Conservation (phyloP, 257 asterid genomes). For the Solanum appendiculatum region DNA sequence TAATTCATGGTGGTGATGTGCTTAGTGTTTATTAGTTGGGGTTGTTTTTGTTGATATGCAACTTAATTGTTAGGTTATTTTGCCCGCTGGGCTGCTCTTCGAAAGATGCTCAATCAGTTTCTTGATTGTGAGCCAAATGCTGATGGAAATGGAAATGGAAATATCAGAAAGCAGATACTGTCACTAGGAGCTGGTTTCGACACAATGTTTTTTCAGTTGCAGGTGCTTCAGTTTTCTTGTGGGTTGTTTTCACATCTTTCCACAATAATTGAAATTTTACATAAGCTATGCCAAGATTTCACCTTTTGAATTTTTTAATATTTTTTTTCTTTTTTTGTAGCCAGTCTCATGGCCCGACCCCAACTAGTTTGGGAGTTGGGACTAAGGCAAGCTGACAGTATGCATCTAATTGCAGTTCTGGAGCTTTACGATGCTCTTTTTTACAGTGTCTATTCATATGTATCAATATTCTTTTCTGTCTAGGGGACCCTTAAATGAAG, state of each 20-base stretch:
- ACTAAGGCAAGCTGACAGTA: not conserved
- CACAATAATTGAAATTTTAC: not conserved
- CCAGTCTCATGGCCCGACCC: not conserved
- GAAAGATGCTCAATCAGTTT: constrained; percentile 75
- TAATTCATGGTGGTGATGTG: not conserved
- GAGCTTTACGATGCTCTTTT: not conserved
- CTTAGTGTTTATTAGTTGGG: constrained; percentile 3
- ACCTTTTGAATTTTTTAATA: not conserved
- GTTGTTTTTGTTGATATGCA: not conserved
- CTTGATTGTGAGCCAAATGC: constrained; percentile 39
- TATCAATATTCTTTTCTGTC: not conserved
- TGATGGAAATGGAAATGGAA: constrained; percentile 30
- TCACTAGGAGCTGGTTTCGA: constrained; percentile 99
- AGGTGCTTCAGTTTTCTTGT: constrained; percentile 47
- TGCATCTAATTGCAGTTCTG: not conserved
- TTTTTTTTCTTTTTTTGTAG: not conserved
- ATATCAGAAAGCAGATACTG: constrained; percentile 63
- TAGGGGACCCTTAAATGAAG: not conserved
- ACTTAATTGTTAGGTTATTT: constrained; percentile 53
- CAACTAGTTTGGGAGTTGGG: not conserved
- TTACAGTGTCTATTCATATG: not conserved
- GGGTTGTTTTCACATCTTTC: not conserved
- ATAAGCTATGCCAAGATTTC: not conserved
- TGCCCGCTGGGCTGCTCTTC: constrained; percentile 83
- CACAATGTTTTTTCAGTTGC: constrained; percentile 81